Conservation (phyloP, 257 asterid species). For the Przewalskia tangutica region DNA sequence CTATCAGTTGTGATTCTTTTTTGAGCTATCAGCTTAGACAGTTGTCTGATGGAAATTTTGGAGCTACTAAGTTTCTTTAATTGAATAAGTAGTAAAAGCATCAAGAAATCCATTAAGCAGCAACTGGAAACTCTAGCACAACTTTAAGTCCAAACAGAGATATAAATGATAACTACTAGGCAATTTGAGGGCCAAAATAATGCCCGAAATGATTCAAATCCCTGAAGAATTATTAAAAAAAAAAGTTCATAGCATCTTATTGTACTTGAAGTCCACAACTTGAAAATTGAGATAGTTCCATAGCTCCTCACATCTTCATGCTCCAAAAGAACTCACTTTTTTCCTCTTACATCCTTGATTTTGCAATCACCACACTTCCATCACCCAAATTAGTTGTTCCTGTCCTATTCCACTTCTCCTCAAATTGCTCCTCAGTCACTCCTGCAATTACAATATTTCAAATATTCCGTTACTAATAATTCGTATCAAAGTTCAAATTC, state of each 20-base stretch:
- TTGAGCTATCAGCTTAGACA: not conserved
- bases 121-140: not conserved
- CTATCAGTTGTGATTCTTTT: not conserved
- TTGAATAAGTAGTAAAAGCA: not conserved
- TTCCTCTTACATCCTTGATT: constrained; percentile 53
- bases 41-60: not conserved
- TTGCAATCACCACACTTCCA: constrained; percentile 62
- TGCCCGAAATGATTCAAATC: constrained; percentile 13
- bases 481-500: not conserved
- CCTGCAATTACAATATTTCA: constrained; percentile 28
- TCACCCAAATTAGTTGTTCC: constrained; percentile 46
- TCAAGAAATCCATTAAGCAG: not conserved
- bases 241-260: constrained; percentile 2
- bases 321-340: not conserved
- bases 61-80: not conserved
- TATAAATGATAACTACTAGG: not conserved
- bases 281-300: constrained; percentile 9
- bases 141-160: not conserved
- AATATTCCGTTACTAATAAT: not conserved
- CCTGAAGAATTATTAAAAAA: constrained; percentile 25
- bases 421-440: constrained; percentile 93
- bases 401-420: constrained; percentile 69
- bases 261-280: constrained; percentile 8
- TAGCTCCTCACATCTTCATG: constrained; percentile 17
- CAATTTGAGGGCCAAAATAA: constrained; percentile 22